Base-by-base conservation (phyloP, 2,329 filamentous ascomycete genomes). In the Dendrostoma leiphaemia region DNA sequence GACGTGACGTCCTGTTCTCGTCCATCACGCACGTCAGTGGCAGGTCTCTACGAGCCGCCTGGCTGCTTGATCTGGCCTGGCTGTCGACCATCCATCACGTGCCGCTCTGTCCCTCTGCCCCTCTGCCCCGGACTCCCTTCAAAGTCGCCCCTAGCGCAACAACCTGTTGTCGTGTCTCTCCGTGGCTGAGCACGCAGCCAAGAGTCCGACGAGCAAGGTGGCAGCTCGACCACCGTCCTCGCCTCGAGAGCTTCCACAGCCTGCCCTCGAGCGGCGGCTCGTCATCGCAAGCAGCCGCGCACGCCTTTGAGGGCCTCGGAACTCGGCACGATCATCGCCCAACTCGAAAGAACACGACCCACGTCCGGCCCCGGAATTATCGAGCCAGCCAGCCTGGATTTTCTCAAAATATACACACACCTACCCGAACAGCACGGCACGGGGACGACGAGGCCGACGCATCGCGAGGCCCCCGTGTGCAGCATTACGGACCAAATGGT, bases 401-500 rank as follows among this genome's bases (percentile, higher is more conserved):
- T n/a, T n/a, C n/a, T n/a, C 13, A n/a, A 45, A 17, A 45, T 29
- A 31, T 40, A 32, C 48, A 31, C 37, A 46, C 34, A 46, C 34
- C 43, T 37, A 31, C 28, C 38, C 43, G 17, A n/a, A 47, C 26
- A 34, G 31, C 49, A 56, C 44, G 53, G 35, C 43, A 53, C 52
- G 38, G 34, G 35, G 40, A 45, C 48, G 46, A 54, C 52, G 52
- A 48, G 49, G 44, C 55, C 44, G 45, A 45, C 47, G 31, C 57
- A 28, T 48, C 43, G 45, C 51, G 24, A 48, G 45, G 54, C 40
- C 51, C 44, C 40, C 47, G 52, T 43, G 47, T 34, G 26, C 54
- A 34, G 13, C 51, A 54, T 32, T 34, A 24, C 60, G 65, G 70
- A 70, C 71, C 76, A 76, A 72, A 77, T 77, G 72, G 72, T 76